Evolutionary conservation across 108 stramenopile genomes (phyloP).

Genomic region (Fistulifera solaris): DNA sequence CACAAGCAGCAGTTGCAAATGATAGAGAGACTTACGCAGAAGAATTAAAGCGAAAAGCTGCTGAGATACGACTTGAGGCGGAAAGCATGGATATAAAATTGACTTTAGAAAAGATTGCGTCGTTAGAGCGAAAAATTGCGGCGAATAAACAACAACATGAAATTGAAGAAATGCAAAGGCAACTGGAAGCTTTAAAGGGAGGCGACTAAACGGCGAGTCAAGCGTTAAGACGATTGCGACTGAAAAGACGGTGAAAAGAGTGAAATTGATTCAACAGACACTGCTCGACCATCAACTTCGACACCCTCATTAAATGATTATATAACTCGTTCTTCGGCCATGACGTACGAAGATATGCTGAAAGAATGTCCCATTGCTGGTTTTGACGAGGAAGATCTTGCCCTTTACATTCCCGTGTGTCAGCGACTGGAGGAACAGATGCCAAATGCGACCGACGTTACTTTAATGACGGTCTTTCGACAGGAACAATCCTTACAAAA

Average conservation of each 20-base stretch:
- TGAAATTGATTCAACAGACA: not conserved
- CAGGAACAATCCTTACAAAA: slow-evolving; percentile 18
- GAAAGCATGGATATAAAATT: slow-evolving; percentile 53
- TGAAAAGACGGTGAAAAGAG: not conserved
- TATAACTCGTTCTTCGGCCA: not conserved
- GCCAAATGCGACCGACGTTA: slow-evolving; percentile 12
- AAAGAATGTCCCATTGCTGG: slow-evolving; percentile 17
- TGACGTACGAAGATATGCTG: not conserved
- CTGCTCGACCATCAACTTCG: not conserved
- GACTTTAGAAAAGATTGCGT: slow-evolving; percentile 57
- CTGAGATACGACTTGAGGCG: slow-evolving; percentile 58
- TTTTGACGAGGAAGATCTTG: slow-evolving; percentile 28
- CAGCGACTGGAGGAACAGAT: slow-evolving; percentile 16
- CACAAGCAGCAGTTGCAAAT: not conserved
- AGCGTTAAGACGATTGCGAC: not conserved
- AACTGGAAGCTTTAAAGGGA: slow-evolving; percentile 38
- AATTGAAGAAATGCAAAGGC: slow-evolving; percentile 27
- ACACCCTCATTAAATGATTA: not conserved
- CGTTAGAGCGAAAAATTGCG: slow-evolving; percentile 39
- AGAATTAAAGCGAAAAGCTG: slow-evolving; percentile 40
- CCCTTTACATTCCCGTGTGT: slow-evolving; percentile 28
- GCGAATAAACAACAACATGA: slow-evolving; percentile 9
- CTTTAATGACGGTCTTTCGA: slow-evolving; percentile 21
- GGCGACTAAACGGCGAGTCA: slow-evolving; percentile 12
- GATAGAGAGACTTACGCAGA: slow-evolving; percentile 18